Evolutionary conservation across 2,329 filamentous ascomycete species (phyloP), one percentile per base, ranked within the genome.

Genomic region (Penicillium sp.): DNA sequence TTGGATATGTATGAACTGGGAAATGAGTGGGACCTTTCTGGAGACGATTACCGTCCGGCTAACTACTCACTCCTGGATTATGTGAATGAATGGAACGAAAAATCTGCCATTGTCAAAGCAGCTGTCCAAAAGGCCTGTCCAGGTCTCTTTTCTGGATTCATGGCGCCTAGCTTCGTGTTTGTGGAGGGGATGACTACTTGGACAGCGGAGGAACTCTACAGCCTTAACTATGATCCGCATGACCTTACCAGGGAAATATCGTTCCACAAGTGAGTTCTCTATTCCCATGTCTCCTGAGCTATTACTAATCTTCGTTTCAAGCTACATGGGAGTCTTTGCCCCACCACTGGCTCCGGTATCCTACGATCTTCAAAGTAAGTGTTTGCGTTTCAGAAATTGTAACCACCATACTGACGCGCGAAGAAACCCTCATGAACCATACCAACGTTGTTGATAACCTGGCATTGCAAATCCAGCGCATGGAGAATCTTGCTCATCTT

Each of bases 341-440:
- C 16, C 39, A 14, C 48, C 45, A 31, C 46, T 43, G 23, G 48
- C 33, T 19, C 53, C 31, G 31, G 31, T 45, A 8, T 45, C 43
- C 21, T 27, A 25, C 43, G 57, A 54, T 45, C 54, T 53, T 13
- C 56, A 59, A 21, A 53, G 43, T 58, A 59, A n/a, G 35, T 13
- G 19, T 23, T 16, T n/a, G 3, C 11, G 13, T 29, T 39, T 3
- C 8, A 25, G n/a, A 31, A 21, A n/a, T 5, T 51, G 9, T 25
- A 54, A 44, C 13, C 35, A 49, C 16, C 11, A 11, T 43, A 46
- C 49, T 43, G 44, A 35, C 27, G 11, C 27, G 4, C 3, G 6
- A 31, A 54, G 27, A 23, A 45, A 43, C 49, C 3, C 53, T 62
- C 2, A 66, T 64, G 61, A 64, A 65, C 25, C 64, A 65, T 59